Evolutionary conservation across 129 eudicot species (phyloP).

Genomic region (Flaveria bidentis): DNA sequence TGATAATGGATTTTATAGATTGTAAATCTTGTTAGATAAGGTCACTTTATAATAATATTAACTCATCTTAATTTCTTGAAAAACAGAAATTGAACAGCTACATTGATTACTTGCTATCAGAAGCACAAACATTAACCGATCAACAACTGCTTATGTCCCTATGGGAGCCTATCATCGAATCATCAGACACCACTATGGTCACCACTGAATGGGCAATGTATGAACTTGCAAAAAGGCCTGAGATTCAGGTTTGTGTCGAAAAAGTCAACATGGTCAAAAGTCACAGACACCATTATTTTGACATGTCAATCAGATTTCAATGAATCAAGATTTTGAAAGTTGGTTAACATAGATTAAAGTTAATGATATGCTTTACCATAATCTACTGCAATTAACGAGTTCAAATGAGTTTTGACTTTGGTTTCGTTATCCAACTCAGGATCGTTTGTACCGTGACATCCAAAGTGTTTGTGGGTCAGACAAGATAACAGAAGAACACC

Average conservation of each 20-base stretch:
- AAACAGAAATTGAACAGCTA: constrained; percentile 52
- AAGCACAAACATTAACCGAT: constrained; percentile 48
- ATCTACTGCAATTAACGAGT: neutral
- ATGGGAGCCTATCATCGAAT: constrained; percentile 71
- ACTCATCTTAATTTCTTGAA: neutral
- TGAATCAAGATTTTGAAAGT: neutral
- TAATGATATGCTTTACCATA: neutral
- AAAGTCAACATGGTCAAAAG: neutral
- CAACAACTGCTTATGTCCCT: constrained; percentile 48
- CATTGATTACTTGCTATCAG: constrained; percentile 54
- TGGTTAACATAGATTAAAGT: no score
- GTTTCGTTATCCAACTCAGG: constrained; percentile 35
- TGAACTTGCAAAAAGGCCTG: constrained; percentile 58
- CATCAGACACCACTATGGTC: constrained; percentile 70
- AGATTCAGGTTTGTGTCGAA: constrained; percentile 46
- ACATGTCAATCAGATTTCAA: neutral
- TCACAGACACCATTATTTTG: no score
- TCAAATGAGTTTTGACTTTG: constrained; percentile 2
- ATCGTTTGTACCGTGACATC: constrained; percentile 52
- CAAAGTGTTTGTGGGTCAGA: constrained; percentile 52
- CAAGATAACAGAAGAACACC: constrained; percentile 48
- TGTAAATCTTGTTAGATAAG: neutral
- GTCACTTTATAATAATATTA: neutral
- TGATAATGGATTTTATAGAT: neutral
- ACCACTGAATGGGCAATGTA: constrained; percentile 74